phyloP scores from a whole-genome alignment of 1,139 yeast species.

The Arxiozyma slooffiae region DNA sequence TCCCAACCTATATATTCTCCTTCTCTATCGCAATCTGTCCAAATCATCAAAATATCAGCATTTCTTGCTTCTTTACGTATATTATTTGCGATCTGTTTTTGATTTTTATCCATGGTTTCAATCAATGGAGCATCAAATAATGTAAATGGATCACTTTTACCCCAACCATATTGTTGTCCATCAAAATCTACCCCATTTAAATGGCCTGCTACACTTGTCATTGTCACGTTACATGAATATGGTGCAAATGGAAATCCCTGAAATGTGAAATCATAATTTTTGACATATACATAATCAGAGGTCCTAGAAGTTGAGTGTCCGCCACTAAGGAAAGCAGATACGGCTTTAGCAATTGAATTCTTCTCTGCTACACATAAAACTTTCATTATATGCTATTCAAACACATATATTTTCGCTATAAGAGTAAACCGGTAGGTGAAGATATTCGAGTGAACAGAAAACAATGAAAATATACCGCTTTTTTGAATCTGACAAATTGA shows the following conservation, averaged over 20 bases:
- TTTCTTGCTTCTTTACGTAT: slow-evolving; percentile 55
- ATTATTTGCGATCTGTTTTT: slow-evolving; percentile 52
- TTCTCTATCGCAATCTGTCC: slow-evolving; percentile 99
- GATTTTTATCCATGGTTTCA: slow-evolving; percentile 35
- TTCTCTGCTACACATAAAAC: slow-evolving; percentile 95
- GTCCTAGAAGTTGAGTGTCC: slow-evolving; percentile 45
- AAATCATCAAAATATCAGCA: slow-evolving; percentile 65
- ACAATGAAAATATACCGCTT: not conserved
- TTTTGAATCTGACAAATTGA: too few species aligned
- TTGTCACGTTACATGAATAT: slow-evolving; percentile 61
- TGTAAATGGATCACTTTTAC: slow-evolving; percentile 51
- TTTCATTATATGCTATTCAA: slow-evolving; percentile 36
- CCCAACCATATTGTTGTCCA: slow-evolving; percentile 48
- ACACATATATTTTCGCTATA: not conserved
- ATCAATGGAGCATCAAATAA: slow-evolving; percentile 62
- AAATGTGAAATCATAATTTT: slow-evolving; percentile 71
- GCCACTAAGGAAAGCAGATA: slow-evolving; percentile 67
- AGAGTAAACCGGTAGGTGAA: not conserved
- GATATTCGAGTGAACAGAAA: not conserved
- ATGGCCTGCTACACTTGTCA: slow-evolving; percentile 92
- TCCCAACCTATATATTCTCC: slow-evolving; percentile 96
- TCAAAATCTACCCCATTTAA: slow-evolving; percentile 59
- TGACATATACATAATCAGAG: slow-evolving; percentile 53
- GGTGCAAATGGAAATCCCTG: slow-evolving; percentile 38
- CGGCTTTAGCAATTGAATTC: slow-evolving; percentile 87